A percentile compares a stretch with the other conserved stretches of the same genome.
Conservation (phyloP, 2,329 filamentous ascomycete species). For the Trichophyton mentagrophytes region DNA sequence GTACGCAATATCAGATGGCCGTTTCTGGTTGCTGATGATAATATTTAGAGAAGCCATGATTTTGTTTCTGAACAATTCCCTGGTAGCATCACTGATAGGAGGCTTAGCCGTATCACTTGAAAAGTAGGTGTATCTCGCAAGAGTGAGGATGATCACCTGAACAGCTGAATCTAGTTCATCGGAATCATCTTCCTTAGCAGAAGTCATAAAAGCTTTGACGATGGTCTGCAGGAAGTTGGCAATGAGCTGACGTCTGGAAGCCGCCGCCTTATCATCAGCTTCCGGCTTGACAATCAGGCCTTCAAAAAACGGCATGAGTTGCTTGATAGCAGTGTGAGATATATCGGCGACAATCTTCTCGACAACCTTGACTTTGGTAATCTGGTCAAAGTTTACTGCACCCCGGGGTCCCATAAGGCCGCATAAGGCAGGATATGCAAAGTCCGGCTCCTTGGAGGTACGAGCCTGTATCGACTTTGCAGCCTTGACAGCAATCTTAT, state of each 20-base stretch:
- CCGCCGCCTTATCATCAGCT: conserved; percentile 34
- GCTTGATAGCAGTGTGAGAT: conserved; percentile 36
- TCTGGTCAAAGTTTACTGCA: conserved; percentile 67
- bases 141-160: conserved; percentile 32
- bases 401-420: conserved; percentile 59
- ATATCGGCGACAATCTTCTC: conserved; percentile 57
- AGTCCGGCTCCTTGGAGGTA: conserved; percentile 47
- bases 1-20: conserved; percentile 28
- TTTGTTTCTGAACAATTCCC: conserved; percentile 42
- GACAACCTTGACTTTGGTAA: conserved; percentile 74
- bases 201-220: conserved; percentile 30
- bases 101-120: conserved; percentile 24
- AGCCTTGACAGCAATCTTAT: conserved; percentile 64
- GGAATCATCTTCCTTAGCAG: conserved; percentile 18
- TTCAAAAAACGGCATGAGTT: conserved; percentile 43
- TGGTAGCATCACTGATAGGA: conserved; percentile 34
- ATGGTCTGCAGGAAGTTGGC: conserved; percentile 42
- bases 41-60: conserved; percentile 44
- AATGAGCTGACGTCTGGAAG: conserved; percentile 36
- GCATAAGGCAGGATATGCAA: conserved; percentile 49
- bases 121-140: conserved; percentile 42
- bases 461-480: conserved; percentile 57
- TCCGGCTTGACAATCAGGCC: conserved; percentile 36
- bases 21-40: conserved; percentile 32
- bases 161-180: conserved; percentile 32